These are phyloP conservation scores for Sergeia podlipaevii DNA, from an alignment of 208 protist genomes.

Conservation along the genomic window DNA sequence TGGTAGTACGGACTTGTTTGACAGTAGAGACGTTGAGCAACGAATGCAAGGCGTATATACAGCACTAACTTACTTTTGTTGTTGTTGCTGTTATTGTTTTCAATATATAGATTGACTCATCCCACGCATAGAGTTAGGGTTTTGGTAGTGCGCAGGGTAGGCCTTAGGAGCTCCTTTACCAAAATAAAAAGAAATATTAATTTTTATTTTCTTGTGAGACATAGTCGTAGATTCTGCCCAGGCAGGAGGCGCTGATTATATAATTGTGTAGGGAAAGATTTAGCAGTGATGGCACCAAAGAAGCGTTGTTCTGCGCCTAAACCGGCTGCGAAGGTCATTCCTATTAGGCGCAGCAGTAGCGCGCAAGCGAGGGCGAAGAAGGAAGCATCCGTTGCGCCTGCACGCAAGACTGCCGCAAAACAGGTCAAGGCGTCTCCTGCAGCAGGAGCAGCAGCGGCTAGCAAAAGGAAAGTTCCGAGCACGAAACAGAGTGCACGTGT, in stretches of 20 bases:
- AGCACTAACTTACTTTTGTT: not conserved
- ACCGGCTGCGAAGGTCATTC: no score
- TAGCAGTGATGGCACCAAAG: not conserved
- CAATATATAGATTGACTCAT: not conserved
- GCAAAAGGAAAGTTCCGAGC: no score
- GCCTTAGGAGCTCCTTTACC: not conserved
- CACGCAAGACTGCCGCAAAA: no score
- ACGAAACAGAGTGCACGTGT: no score
- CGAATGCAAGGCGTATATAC: not conserved
- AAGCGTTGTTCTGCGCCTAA: not conserved
- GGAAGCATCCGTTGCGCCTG: no score
- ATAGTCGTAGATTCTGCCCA: no score
- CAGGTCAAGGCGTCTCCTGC: no score
- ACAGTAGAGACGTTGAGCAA: not conserved
- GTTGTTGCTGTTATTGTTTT: conserved; percentile 1
- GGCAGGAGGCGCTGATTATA: no score
- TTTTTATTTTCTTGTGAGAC: conserved; percentile 3
- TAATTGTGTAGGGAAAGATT: not conserved
- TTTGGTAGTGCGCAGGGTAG: no score
- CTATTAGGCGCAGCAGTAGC: no score
- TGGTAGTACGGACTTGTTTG: not conserved
- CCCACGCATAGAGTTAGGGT: not conserved
- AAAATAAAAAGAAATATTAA: conserved; percentile 7
- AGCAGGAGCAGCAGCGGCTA: no score
- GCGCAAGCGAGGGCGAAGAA: no score